Percentiles rank a stretch among this genome's conserved stretches.
These are phyloP conservation scores for Lentinula lateritia DNA, from an alignment of 768 basidiomycete genomes.

Conservation along the genomic window DNA sequence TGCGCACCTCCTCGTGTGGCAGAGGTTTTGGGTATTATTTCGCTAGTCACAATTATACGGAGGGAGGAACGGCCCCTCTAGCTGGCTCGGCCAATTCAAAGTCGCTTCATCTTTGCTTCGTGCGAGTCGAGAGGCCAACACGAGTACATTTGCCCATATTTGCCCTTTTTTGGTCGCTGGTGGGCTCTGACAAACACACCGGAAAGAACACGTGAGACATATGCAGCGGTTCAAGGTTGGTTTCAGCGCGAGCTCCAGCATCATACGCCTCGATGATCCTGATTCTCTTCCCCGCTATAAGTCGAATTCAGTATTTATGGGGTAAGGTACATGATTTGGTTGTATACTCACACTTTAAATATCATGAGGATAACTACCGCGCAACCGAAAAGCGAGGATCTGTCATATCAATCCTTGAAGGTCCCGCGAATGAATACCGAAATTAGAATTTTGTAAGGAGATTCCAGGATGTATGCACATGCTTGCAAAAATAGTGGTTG, in stretches of 20 bases:
- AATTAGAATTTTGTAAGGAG: background rate
- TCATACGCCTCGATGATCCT: background rate
- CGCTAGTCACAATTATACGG: too few species aligned
- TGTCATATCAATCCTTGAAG: background rate
- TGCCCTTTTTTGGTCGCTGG: too few species aligned
- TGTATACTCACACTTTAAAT: background rate
- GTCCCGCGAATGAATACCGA: background rate
- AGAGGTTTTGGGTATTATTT: too few species aligned
- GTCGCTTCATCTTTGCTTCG: too few species aligned
- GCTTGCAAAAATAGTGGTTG: background rate
- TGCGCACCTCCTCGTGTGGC: too few species aligned
- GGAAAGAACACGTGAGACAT: too few species aligned
- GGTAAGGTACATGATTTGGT: background rate
- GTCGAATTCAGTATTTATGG: background rate
- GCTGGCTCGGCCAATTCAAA: too few species aligned
- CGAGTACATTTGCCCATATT: too few species aligned
- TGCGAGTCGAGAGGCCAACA: too few species aligned
- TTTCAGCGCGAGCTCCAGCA: background rate
- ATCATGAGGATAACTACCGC: background rate
- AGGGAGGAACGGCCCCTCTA: too few species aligned
- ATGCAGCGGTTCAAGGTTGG: background rate
- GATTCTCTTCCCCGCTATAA: background rate
- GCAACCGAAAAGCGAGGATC: constrained; percentile 2
- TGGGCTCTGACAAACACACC: background rate
- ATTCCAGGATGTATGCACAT: too few species aligned